phyloP scores from a whole-genome alignment of 257 asterid species.

The Fraxinus pennsylvanica region DNA sequence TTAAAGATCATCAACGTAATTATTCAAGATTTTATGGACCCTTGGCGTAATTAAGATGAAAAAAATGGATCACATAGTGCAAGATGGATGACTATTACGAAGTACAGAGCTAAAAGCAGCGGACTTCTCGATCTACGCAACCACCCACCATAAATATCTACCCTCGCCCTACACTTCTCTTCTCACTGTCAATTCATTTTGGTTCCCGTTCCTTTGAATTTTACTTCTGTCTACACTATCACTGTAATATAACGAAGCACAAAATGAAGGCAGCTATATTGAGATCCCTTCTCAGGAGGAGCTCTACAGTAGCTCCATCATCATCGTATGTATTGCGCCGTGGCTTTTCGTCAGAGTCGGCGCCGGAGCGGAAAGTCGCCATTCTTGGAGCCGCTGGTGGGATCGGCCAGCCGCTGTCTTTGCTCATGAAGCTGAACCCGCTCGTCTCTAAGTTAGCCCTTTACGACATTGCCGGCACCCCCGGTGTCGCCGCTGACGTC shows the following conservation, averaged over 20 bases:
- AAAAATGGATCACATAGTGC: too few species aligned
- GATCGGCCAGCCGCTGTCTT: conserved; percentile 85
- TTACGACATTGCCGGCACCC: conserved; percentile 86
- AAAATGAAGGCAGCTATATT: conserved; percentile 53
- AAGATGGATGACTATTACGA: too few species aligned
- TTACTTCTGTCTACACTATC: not conserved
- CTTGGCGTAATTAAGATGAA: too few species aligned
- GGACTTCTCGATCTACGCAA: too few species aligned
- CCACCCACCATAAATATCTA: too few species aligned
- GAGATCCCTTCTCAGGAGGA: conserved; percentile 58
- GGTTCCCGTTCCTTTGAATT: not conserved
- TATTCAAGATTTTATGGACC: too few species aligned
- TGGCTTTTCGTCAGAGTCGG: conserved; percentile 53
- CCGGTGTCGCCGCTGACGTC: conserved; percentile 90
- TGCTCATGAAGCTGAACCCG: conserved; percentile 90
- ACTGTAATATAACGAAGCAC: not conserved
- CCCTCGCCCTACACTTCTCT: too few species aligned
- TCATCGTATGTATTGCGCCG: conserved; percentile 33
- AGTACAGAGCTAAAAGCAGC: too few species aligned
- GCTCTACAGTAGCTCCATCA: conserved; percentile 25
- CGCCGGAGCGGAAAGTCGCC: conserved; percentile 76
- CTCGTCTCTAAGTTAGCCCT: conserved; percentile 72
- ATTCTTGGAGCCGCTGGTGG: conserved; percentile 93
- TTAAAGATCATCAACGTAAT: too few species aligned
- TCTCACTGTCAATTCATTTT: not conserved